Base-by-base conservation (phyloP, 225 moss, liverwort and hornwort genomes). In the Ulota crispa region DNA sequence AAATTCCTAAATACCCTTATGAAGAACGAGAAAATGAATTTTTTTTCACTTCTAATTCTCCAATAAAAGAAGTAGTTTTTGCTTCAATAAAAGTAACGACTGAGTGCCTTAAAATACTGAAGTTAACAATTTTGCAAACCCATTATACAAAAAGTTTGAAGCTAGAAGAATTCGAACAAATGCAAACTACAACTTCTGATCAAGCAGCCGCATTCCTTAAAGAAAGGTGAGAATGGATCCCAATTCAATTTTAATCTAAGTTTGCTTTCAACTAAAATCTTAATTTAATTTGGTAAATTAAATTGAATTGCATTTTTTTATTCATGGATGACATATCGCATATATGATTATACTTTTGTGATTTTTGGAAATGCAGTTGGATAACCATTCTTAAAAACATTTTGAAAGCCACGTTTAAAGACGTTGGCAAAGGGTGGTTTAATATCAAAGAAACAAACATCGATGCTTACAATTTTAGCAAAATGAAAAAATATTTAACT, bases 391-490 rank as follows among this genome's bases (percentile, higher is more conserved):
- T 97, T 36, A 93, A 91, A 72, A 95, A 91, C 19, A 90, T 95
- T 57, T 79, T 97, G 15, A 92, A 92, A 72, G 88, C 84, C 3
- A 80, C 92, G 18, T 97, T 97, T 70, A 97, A 97, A 85, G 92
- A 95, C 11, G 85, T 95, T 18, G 89, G 92, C 24, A 95, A 95
- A 50, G 95, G 97, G 4, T 95, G 95, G 93, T 97, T 97, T 27
- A 93, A 97, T 26, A 70, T 95, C 16, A 88, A 87, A 28, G 93
- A 95, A 60, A 90, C 87, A 68, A 95, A 92, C 59, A 79, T 93
- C 57, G 97, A 97, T 85, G 95, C 97, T 8, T 97, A 95, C 26
- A 88, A 90, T 76, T 93, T 92, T 32, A 94, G 97, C 84, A 97
- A 97, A 80, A 95, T 97, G 93, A 97, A 93, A 65, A 88, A 91